These are phyloP conservation scores for Candida jianshihensis DNA, from an alignment of 805 yeast species.

Conservation along the genomic window DNA sequence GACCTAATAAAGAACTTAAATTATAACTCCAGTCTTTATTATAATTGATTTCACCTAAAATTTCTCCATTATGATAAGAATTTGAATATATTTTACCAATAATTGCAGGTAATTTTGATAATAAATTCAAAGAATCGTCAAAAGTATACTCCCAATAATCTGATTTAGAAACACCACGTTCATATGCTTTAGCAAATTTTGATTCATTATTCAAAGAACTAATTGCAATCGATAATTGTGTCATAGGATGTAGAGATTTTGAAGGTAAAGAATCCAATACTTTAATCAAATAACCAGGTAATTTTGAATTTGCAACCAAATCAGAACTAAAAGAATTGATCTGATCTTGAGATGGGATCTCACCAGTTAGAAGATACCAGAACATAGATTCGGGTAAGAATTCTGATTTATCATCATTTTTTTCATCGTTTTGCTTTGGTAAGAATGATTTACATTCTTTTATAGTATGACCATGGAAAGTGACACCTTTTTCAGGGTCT, in stretches of 20 bases:
- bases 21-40: conserved; percentile 67
- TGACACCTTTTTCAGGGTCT: conserved; percentile 71
- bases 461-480: conserved; percentile 72
- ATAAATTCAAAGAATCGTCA: conserved; percentile 63
- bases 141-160: conserved; percentile 72
- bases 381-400: conserved; percentile 73
- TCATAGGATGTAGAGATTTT: conserved; percentile 77
- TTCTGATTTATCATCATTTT: conserved; percentile 34
- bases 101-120: conserved; percentile 67
- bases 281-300: conserved; percentile 59
- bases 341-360: conserved; percentile 57
- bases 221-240: conserved; percentile 72
- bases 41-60: conserved; percentile 43
- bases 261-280: conserved; percentile 58
- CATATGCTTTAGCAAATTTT: conserved; percentile 65
- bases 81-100: conserved; percentile 73
- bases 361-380: conserved; percentile 73
- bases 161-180: conserved; percentile 57
- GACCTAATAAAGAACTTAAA: conserved; percentile 60
- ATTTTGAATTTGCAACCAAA: conserved; percentile 55
- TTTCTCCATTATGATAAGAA: conserved; percentile 45
- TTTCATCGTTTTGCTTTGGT: conserved; percentile 42
- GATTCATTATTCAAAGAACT: conserved; percentile 69
- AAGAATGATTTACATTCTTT: conserved; percentile 60
- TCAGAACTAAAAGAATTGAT: conserved; percentile 49